Evolutionary conservation across 75 land plant species (phyloP).

Genomic region (Selaginella tamariscina): DNA sequence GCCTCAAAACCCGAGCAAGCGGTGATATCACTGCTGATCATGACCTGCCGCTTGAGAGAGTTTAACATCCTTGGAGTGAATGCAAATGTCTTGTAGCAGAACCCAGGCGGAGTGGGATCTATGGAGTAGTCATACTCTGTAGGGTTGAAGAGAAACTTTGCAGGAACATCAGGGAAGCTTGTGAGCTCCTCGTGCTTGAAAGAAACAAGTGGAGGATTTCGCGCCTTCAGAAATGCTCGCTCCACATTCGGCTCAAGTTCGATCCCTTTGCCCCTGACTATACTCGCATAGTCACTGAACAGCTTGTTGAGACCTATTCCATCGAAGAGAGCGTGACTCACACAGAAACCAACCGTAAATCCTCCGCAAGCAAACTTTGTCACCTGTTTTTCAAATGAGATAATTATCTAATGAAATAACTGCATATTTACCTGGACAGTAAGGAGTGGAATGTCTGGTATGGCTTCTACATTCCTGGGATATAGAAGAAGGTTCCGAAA

Average conservation of each 20-base stretch:
- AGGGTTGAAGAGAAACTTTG: conserved; percentile 3
- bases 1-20: conserved; percentile 24
- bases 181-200: conserved; percentile 27
- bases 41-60: conserved; percentile 9
- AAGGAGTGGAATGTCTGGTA: neutral
- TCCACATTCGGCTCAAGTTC: conserved; percentile 14
- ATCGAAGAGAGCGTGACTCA: conserved; percentile 47
- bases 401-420: neutral
- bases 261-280: conserved; percentile 13
- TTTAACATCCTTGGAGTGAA: conserved; percentile 6
- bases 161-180: conserved; percentile 10
- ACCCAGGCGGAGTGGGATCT: too few relatives aligned
- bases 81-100: conserved; percentile 6
- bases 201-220: conserved; percentile 21
- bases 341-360: conserved; percentile 38
- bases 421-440: neutral
- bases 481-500: conserved; percentile 24
- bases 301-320: conserved; percentile 36
- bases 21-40: neutral
- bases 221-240: conserved; percentile 17
- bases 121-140: too few relatives aligned
- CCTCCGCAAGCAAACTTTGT: conserved; percentile 59
- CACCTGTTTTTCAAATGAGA: conserved; percentile 40
- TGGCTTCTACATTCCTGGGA: conserved; percentile 1
- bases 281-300: conserved; percentile 31